phyloP scores from a whole-genome alignment of 306 rosid species.

The Benincasa hispida region DNA sequence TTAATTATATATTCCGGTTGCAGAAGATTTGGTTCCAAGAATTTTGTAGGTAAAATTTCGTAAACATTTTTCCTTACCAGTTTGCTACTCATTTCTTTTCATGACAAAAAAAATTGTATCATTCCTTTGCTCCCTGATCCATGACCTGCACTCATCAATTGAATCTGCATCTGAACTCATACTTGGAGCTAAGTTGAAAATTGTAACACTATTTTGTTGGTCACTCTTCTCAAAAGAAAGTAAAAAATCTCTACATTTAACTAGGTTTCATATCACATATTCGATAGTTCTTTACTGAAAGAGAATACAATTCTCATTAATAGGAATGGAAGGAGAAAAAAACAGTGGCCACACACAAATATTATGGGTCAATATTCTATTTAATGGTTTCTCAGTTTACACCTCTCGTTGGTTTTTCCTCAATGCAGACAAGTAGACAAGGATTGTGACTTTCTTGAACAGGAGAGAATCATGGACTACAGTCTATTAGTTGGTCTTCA shows the following conservation, averaged over 20 bases:
- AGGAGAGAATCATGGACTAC: constrained; percentile 92
- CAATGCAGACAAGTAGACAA: constrained; percentile 78
- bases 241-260: background rate
- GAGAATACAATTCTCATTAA: background rate
- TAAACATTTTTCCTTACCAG: background rate
- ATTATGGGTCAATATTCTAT: background rate
- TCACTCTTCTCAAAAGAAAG: background rate
- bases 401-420: background rate
- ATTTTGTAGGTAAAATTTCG: constrained; percentile 50
- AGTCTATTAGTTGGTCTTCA: constrained; percentile 93
- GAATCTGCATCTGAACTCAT: background rate
- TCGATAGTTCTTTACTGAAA: background rate
- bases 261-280: background rate
- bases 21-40: constrained; percentile 78
- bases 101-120: background rate
- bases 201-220: background rate
- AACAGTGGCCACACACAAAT: background rate
- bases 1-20: constrained; percentile 69
- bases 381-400: background rate
- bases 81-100: background rate
- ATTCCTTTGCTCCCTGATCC: background rate
- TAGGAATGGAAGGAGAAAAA: background rate
- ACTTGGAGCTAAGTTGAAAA: background rate
- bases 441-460: constrained; percentile 94
- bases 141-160: background rate